phyloP scores from a whole-genome alignment of 257 asterid genomes.

The Misopates orontium region DNA sequence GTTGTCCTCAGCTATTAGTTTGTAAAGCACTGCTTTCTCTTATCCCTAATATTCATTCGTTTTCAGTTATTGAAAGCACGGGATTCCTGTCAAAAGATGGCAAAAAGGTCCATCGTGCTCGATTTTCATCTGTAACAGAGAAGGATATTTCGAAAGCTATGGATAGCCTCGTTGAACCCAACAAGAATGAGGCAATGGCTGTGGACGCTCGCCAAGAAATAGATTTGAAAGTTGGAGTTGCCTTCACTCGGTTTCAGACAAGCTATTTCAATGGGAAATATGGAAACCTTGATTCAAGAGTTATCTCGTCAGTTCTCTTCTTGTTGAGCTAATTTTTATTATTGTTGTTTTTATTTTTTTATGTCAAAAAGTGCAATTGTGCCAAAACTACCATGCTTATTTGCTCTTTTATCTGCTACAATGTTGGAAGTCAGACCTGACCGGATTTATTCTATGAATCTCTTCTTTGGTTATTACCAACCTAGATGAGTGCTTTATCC shows the following conservation, averaged over 20 bases:
- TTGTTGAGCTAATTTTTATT: slow-evolving; percentile 6
- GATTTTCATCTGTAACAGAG: slow-evolving; percentile 90
- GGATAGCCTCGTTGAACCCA: slow-evolving; percentile 72
- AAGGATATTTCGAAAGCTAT: slow-evolving; percentile 80
- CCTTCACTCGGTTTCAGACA: slow-evolving; percentile 91
- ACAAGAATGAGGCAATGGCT: slow-evolving; percentile 83
- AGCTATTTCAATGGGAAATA: slow-evolving; percentile 91
- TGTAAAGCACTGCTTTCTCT: slow-evolving; percentile 10
- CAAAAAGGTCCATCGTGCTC: slow-evolving; percentile 73
- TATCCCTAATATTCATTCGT: slow-evolving; percentile 15
- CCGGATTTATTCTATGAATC: background rate
- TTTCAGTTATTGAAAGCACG: slow-evolving; percentile 77
- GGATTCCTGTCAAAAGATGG: slow-evolving; percentile 64
- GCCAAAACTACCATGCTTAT: slow-evolving; percentile 9
- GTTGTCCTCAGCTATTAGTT: slow-evolving; percentile 18
- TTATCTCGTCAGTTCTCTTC: slow-evolving; percentile 75
- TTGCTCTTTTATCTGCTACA: slow-evolving; percentile 21
- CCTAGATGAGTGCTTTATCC: slow-evolving; percentile 5
- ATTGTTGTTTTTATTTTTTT: slow-evolving; percentile 3
- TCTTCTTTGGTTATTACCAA: slow-evolving; percentile 6
- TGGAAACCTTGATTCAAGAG: slow-evolving; percentile 96
- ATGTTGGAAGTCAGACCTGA: background rate
- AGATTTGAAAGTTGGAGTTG: slow-evolving; percentile 96
- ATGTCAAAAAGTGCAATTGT: slow-evolving; percentile 3
- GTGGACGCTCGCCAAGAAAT: slow-evolving; percentile 97